Base-by-base conservation (phyloP, 495 filamentous ascomycete species). In the Hypoxylon crocopeplum region DNA sequence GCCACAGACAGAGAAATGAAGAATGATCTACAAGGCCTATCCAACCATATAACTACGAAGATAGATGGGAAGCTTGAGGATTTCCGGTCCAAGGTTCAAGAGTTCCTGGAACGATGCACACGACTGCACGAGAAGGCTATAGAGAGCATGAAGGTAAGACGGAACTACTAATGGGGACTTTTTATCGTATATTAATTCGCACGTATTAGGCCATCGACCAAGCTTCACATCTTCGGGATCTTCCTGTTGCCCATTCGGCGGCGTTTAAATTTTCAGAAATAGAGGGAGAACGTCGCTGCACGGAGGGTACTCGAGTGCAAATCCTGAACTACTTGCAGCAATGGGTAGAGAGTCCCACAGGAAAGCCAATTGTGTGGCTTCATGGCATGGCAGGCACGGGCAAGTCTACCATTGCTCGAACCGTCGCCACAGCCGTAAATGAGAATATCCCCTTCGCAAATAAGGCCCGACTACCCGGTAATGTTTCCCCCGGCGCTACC, bases 341-440 rank as follows among this genome's bases (percentile, higher is more conserved):
- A 5, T 59, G 55, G 55, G 11, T 46, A 7, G 24, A 49, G 10
- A 22, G 37, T 16, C 39, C 55, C n/a, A 19, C 56, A 13, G 32
- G 24, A 32, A 45, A 69, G 22, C 10, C 42, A 33, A 72, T 77
- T n/a, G 73, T 77, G 36, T 77, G 74, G 76, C 59, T 80, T n/a
- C 65, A 69, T 21, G 75, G 75, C 10, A 75, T 77, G 64, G 73
- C 76, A 10, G 76, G 76, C 7, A 78, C 71, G 12, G 77, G 77
- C 15, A 79, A 79, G 50, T 77, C 76, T 20, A 79, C 74, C 15
- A 72, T 79, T 38, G 60, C 75, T n/a, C 68, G 61, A 25, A 80
- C 77, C 5, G 55, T 81, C 2, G 77, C 77, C 10, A 22, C 21
- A 3, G 38, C 41, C 10, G 65, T 74, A 36, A 38, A 36, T 5